These are phyloP conservation scores for Nigrospora sphaerica DNA, from an alignment of 2,329 filamentous ascomycete species.

Conservation along the genomic window DNA sequence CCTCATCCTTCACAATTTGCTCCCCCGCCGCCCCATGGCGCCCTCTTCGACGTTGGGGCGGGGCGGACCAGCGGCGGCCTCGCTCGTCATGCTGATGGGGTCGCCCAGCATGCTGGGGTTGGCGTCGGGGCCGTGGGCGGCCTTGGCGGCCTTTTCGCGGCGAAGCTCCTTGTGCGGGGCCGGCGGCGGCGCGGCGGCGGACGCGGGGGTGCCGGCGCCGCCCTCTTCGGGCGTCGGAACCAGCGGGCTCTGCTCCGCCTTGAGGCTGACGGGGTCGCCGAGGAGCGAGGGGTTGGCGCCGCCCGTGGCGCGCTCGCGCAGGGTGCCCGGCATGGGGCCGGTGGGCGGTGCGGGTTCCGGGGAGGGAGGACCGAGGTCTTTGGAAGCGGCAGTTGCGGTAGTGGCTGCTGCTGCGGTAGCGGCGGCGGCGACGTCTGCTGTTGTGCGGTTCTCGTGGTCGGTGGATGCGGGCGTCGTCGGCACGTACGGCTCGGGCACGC, in stretches of 20 bases:
- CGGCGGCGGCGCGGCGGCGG: background rate
- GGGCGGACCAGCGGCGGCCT: background rate
- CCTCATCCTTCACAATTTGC: no score
- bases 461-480: background rate
- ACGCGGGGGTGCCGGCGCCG: constrained; percentile 5
- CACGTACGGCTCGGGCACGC: constrained; percentile 5
- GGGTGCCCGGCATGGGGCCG: constrained; percentile 8
- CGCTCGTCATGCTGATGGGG: constrained; percentile 12
- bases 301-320: constrained; percentile 20
- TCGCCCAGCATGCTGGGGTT: constrained; percentile 16
- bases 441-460: no score
- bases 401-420: no score
- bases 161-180: constrained; percentile 6
- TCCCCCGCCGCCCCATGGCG: no score
- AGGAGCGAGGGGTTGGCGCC: constrained; percentile 27
- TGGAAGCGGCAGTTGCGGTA: no score
- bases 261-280: constrained; percentile 30
- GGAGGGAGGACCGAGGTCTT: background rate
- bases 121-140: constrained; percentile 12
- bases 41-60: no score
- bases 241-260: constrained; percentile 26
- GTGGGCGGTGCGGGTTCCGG: background rate
- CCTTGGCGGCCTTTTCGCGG: constrained; percentile 13
- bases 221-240: constrained; percentile 19
- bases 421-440: no score